Conservation (phyloP, 805 yeast genomes). For the Osmozyma mogii region DNA sequence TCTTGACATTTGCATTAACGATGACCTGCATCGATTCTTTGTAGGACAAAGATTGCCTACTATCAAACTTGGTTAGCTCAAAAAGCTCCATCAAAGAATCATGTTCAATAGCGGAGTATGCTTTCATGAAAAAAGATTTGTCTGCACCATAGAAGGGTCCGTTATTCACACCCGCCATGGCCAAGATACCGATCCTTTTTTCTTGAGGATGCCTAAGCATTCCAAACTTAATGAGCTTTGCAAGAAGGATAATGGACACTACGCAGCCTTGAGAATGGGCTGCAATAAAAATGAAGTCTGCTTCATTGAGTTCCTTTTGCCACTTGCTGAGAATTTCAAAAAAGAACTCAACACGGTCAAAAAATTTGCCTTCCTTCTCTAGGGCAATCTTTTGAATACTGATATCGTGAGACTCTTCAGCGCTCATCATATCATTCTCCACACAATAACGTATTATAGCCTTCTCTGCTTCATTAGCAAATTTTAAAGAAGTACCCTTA, state of each 20-base stretch:
- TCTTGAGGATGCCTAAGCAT: conserved; percentile 29
- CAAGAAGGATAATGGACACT: conserved; percentile 73
- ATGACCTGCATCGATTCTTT: conserved; percentile 58
- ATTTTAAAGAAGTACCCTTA: conserved; percentile 88
- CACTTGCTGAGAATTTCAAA: conserved; percentile 64
- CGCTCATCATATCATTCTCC: conserved; percentile 31
- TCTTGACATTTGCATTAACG: conserved; percentile 62
- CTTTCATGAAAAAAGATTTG: conserved; percentile 73
- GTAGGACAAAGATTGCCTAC: conserved; percentile 64
- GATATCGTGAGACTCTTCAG: conserved; percentile 22
- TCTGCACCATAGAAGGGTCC: conserved; percentile 94
- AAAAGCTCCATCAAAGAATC: conserved; percentile 81
- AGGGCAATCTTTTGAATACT: conserved; percentile 84
- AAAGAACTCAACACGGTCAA: conserved; percentile 78
- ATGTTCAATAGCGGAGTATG: conserved; percentile 84
- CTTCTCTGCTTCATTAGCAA: conserved; percentile 83
- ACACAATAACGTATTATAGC: conserved; percentile 58
- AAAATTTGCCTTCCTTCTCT: conserved; percentile 87
- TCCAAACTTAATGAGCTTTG: conserved; percentile 57
- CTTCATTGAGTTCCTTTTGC: conserved; percentile 47
- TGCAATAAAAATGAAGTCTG: conserved; percentile 87
- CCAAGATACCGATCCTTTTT: conserved; percentile 61
- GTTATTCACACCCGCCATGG: conserved; percentile 93
- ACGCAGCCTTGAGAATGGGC: conserved; percentile 97
- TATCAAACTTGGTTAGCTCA: conserved; percentile 73